Percentiles rank a stretch among this genome's conserved stretches.
Evolutionary conservation across 441 rosid species (phyloP).

Genomic region (Aleurites moluccanus): DNA sequence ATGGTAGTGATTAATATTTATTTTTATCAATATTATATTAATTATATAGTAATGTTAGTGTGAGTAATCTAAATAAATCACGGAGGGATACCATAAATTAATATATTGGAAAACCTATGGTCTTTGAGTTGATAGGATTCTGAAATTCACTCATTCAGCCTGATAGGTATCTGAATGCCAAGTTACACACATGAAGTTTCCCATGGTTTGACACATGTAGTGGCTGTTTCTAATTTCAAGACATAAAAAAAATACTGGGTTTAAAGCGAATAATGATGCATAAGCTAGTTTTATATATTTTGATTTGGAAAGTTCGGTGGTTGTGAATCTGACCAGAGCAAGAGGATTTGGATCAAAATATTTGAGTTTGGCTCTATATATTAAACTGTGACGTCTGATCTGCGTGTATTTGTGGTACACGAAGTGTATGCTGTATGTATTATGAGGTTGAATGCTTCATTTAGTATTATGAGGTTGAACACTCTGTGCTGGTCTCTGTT

Average conservation of each 20-base stretch:
- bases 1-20: too few species aligned
- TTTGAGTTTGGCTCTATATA: background rate
- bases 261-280: background rate
- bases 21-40: too few species aligned
- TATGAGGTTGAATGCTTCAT: background rate
- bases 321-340: background rate
- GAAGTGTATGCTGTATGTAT: background rate
- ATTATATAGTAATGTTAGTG: too few species aligned
- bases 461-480: background rate
- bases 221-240: background rate
- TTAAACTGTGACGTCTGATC: background rate
- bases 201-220: background rate
- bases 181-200: background rate
- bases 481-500: background rate
- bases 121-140: background rate
- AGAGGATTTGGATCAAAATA: background rate
- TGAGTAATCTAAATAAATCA: background rate
- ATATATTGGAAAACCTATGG: background rate
- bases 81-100: background rate
- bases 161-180: background rate
- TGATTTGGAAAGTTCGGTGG: background rate
- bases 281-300: background rate
- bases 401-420: background rate
- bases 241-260: background rate
- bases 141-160: background rate